Conservation (phyloP, 2,329 filamentous ascomycete genomes). For the Alternaria sp. region DNA sequence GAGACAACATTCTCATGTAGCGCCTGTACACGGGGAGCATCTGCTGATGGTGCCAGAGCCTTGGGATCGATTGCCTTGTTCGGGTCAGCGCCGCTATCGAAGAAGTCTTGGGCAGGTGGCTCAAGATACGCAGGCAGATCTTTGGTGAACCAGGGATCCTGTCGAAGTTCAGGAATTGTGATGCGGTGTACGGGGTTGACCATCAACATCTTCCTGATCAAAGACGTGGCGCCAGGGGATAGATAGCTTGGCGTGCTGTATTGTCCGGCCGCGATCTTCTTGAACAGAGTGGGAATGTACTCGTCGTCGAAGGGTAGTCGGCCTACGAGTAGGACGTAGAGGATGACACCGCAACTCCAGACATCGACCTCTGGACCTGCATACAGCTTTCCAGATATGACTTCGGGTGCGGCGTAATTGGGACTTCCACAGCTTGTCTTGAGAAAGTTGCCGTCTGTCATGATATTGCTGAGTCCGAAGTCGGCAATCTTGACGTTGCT, state of each 20-base stretch:
- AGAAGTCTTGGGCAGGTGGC: slow-evolving; percentile 87
- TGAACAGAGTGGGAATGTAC: slow-evolving; percentile 95
- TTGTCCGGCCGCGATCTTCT: slow-evolving; percentile 94
- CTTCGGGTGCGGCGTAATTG: slow-evolving; percentile 97
- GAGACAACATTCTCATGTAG: slow-evolving; percentile 91
- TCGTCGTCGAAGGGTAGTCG: slow-evolving; percentile 95
- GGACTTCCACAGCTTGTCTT: slow-evolving; percentile 98
- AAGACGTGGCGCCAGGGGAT: slow-evolving; percentile 77
- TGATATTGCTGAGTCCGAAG: slow-evolving; percentile 98
- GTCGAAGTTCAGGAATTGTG: slow-evolving; percentile 90
- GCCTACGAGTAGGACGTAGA: slow-evolving; percentile 71
- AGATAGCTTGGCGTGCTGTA: slow-evolving; percentile 94
- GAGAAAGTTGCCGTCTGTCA: slow-evolving; percentile 99
- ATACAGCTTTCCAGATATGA: slow-evolving; percentile 97
- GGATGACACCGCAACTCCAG: slow-evolving; percentile 93
- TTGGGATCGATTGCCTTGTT: slow-evolving; percentile 88
- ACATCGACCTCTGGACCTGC: slow-evolving; percentile 98
- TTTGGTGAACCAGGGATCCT: slow-evolving; percentile 92
- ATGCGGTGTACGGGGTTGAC: slow-evolving; percentile 94
- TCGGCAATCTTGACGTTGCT: slow-evolving; percentile 99
- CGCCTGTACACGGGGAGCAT: slow-evolving; percentile 82
- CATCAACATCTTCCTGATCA: slow-evolving; percentile 94
- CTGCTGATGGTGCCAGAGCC: slow-evolving; percentile 76
- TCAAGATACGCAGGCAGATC: slow-evolving; percentile 87
- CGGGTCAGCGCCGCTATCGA: slow-evolving; percentile 92